These are phyloP conservation scores for Vanrija sp. DNA, from an alignment of 1,284 basidiomycete genomes.

Conservation along the genomic window DNA sequence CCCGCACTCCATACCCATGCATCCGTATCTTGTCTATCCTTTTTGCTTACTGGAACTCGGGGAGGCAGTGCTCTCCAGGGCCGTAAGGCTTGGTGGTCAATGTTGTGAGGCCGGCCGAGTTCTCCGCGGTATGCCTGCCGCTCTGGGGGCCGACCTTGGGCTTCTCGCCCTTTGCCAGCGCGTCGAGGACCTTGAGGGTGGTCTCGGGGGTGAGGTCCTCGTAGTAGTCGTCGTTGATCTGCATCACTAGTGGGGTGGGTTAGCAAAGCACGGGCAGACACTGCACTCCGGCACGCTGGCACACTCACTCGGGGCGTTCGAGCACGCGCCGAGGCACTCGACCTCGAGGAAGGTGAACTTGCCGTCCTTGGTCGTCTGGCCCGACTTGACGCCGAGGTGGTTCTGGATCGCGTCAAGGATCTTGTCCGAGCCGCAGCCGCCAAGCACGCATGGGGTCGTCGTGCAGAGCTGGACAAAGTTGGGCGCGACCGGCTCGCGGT, in stretches of 20 bases:
- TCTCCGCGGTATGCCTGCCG: conserved; percentile 79
- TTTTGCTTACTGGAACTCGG: conserved; percentile 71
- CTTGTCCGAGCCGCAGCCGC: conserved; percentile 74
- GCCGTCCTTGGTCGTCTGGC: conserved; percentile 88
- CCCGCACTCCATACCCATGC: background rate
- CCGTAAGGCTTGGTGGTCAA: conserved; percentile 88
- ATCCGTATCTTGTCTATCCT: background rate
- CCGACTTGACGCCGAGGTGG: conserved; percentile 79
- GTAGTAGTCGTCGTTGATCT: conserved; percentile 94
- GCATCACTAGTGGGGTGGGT: conserved; percentile 61
- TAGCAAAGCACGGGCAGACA: too few relatives aligned
- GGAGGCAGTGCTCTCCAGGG: conserved; percentile 80
- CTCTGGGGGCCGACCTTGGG: conserved; percentile 91
- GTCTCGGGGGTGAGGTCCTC: conserved; percentile 95
- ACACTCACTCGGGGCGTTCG: conserved; percentile 83
- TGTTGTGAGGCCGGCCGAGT: conserved; percentile 81
- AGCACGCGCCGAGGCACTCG: conserved; percentile 96
- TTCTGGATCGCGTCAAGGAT: conserved; percentile 81
- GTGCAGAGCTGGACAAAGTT: conserved; percentile 98
- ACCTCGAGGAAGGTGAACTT: conserved; percentile 98
- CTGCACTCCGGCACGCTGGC: too few relatives aligned
- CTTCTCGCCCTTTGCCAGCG: conserved; percentile 77
- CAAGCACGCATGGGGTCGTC: conserved; percentile 96
- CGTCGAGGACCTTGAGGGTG: conserved; percentile 81
- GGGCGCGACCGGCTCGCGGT: conserved; percentile 90